Base-by-base conservation (phyloP, 345 rosid species). In the Cardamine resedifolia region DNA sequence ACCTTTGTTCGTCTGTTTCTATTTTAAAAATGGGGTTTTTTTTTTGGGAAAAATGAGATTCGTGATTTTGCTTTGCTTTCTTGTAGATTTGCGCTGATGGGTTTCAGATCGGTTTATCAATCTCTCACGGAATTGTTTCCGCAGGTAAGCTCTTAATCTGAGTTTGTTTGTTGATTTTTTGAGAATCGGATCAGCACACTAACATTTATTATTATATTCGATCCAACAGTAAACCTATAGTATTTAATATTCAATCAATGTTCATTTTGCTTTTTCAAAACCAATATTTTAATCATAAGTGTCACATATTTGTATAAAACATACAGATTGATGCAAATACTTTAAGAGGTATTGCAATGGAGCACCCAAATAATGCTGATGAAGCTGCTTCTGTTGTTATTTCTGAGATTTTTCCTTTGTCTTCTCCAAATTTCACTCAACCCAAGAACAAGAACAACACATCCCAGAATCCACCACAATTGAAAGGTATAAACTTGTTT, bases 301-400 rank as follows among this genome's bases (percentile, higher is more conserved):
- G 44, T 3, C 15, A 14, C 34, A n/a, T 24, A n/a, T 34, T 11
- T 11, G 1, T 18, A 9, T 12, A 50, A 27, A 2, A 28, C 14
- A 57, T 70, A 10, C 81, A 92, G 98, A 74, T 90, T 64, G 98
- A 92, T 79, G 16, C 73, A 9, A 89, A 89, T 27, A 30, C 85
- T 31, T 70, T 92, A 77, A 90, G 79, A 83, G 88, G 90, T 75
- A 83, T 86, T 76, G 96, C 98, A 27, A 83, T 86, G 58, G 95
- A 90, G 74, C 83, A 92, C 56, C 62, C 82, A 10, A 79, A 83
- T 48, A 85, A 89, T 78, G 79, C 79, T 0, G 83, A 89, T 73
- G 68, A 76, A 1, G 96, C 98, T 33, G 98, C 80, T 0, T 88
- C 84, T 72, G 68, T 69, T 45, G 85, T 89, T 76, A 79, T 92